Evolutionary conservation across 179 eudicot genomes (phyloP).

Genomic region (Heliamphora pulchella): DNA sequence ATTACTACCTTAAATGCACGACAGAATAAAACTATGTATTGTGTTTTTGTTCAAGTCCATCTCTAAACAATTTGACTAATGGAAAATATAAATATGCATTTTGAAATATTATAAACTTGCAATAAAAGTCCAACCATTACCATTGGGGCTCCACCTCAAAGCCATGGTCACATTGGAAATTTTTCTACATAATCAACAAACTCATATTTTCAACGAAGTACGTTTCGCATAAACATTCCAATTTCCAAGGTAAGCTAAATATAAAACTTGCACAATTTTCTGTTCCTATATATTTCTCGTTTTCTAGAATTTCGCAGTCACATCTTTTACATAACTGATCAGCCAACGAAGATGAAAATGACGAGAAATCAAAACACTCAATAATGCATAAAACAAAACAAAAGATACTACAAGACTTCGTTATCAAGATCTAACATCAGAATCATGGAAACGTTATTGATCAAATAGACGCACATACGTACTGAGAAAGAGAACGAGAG

Average conservation of each 20-base stretch:
- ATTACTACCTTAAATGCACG: not conserved
- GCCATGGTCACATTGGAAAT: not conserved
- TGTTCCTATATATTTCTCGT: not conserved
- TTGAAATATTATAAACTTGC: not conserved
- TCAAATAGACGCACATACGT: constrained; percentile 1
- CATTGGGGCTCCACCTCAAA: not conserved
- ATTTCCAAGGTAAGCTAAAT: not conserved
- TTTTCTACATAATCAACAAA: no score
- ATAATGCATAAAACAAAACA: not conserved
- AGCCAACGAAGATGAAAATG: not conserved
- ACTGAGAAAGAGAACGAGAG: not conserved
- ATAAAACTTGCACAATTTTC: not conserved
- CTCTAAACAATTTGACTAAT: not conserved
- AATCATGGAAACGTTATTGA: constrained; percentile 1
- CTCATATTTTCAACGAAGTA: not conserved
- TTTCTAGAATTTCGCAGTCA: not conserved
- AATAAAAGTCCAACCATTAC: not conserved
- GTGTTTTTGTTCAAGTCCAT: not conserved
- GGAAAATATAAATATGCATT: not conserved
- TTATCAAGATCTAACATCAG: not conserved
- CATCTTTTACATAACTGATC: not conserved
- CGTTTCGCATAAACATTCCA: not conserved
- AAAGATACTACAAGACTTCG: not conserved
- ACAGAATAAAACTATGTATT: not conserved
- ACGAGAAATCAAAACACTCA: not conserved